A percentile compares a stretch with the other conserved stretches of the same genome.
Conservation (phyloP, 108 stramenopile genomes). For the Mediolabrus comicus region DNA sequence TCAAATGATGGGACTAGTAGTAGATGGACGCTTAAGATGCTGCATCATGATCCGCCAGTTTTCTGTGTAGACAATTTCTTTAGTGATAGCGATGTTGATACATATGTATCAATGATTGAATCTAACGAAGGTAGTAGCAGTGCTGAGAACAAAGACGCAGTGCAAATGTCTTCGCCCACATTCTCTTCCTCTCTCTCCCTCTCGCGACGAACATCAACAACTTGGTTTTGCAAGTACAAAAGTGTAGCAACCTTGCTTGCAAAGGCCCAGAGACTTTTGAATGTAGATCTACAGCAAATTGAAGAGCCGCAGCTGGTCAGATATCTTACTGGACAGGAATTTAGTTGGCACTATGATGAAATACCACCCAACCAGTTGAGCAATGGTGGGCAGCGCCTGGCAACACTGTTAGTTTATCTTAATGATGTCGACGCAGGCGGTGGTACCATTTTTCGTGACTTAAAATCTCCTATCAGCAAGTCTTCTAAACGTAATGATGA, state of each 20-base stretch:
- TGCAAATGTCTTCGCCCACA: slow-evolving; percentile 61
- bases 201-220: slow-evolving; percentile 76
- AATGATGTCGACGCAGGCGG: slow-evolving; percentile 64
- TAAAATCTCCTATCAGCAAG: slow-evolving; percentile 16
- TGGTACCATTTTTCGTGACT: slow-evolving; percentile 75
- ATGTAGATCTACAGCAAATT: slow-evolving; percentile 51
- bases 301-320: slow-evolving; percentile 84
- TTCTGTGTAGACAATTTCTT: slow-evolving; percentile 76
- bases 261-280: slow-evolving; percentile 55
- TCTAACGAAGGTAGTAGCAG: slow-evolving; percentile 6
- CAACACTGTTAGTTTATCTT: slow-evolving; percentile 84
- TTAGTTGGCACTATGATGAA: slow-evolving; percentile 83
- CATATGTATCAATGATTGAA: slow-evolving; percentile 27
- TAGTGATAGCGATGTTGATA: slow-evolving; percentile 53
- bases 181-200: slow-evolving; percentile 49
- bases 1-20: slow-evolving; percentile 15
- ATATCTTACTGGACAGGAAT: slow-evolving; percentile 71
- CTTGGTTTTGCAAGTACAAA: slow-evolving; percentile 73
- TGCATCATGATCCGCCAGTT: slow-evolving; percentile 75
- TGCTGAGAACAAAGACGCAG: background rate
- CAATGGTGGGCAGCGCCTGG: slow-evolving; percentile 80
- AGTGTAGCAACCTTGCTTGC: slow-evolving; percentile 58
- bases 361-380: slow-evolving; percentile 46
- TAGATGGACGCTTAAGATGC: slow-evolving; percentile 47
- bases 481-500: background rate